Evolutionary conservation across 495 filamentous ascomycete genomes (phyloP), one percentile per base, ranked within the genome.

Genomic region (Penicillium roqueforti): DNA sequence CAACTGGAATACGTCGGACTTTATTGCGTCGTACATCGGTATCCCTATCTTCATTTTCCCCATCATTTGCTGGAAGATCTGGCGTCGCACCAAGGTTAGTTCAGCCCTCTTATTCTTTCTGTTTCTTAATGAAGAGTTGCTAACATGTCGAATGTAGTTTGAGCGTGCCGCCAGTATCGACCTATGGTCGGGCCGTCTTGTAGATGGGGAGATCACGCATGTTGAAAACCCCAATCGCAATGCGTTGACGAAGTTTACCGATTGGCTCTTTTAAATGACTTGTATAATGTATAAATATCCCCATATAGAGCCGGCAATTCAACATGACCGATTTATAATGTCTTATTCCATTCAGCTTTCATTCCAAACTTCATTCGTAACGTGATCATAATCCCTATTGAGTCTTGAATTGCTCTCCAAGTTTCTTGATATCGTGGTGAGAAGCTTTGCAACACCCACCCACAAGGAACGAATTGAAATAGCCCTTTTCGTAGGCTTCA

Each of bases 371-470:
- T 22, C 19, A 25, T 41, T 20, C 11, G 16, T 40, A 28, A 43
- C 26, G 20, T 3, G 3, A 5, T 37, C 9, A 47, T 0, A 23
- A 18, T 28, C 0, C 47, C 55, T 40, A 47, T 19, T 32, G 31
- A 16, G 20, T 23, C 16, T 48, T 45, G 25, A 68, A 62, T 68
- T 71, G 56, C 28, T 67, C 51, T 22, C 56, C 51, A 31, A 84
- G 75, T 38, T 65, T 73, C 23, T 56, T 54, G 59, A 85, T 85
- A 54, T 82, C 75, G 5, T 59, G 46, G 32, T 74, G 70, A 8
- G 65, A 76, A 9, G 80, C 72, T 61, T 83, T 86, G 63, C 83
- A 86, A 61, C 83, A 86, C 1, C 83, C 83, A 14, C 82, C 83
- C 5, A 85, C 79, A 13, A 83, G 53, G 37, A 84, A 74, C 6